Evolutionary conservation across 495 filamentous ascomycete species (phyloP).

Genomic region (Lasiosphaeria miniovina): DNA sequence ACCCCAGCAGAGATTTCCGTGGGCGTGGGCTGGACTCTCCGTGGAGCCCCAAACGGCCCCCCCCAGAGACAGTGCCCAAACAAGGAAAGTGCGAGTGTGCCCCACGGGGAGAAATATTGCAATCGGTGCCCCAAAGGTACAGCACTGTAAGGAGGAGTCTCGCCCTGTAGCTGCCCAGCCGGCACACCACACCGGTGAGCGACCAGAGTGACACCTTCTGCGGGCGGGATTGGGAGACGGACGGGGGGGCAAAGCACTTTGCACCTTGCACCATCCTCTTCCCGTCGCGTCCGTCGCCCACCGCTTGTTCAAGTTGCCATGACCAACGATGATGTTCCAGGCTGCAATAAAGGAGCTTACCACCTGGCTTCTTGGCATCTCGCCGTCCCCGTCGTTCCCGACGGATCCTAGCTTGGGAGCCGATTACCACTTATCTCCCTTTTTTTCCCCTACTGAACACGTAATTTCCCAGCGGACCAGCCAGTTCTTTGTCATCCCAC

Average conservation of each 20-base stretch:
- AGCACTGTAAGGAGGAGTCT: no score
- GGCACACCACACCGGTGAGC: background rate
- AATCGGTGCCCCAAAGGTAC: background rate
- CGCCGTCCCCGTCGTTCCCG: background rate
- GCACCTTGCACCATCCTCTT: background rate
- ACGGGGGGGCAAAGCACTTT: no score
- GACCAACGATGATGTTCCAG: background rate
- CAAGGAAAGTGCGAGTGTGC: constrained; percentile 1
- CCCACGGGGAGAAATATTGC: constrained; percentile 6
- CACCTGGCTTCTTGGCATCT: background rate
- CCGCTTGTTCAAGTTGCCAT: background rate
- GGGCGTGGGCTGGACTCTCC: background rate
- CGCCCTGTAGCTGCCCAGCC: no score
- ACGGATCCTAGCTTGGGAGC: background rate
- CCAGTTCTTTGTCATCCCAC: no score
- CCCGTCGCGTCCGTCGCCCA: background rate
- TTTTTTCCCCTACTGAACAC: background rate
- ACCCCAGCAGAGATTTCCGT: constrained; percentile 2
- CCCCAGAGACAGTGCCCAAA: background rate
- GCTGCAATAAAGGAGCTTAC: background rate
- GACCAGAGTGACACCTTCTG: background rate
- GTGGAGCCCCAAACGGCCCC: no score
- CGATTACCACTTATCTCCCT: background rate
- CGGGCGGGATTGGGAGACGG: no score
- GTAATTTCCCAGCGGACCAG: background rate